Base-by-base conservation (phyloP, 805 yeast species). In the Kazachstania bromeliacearum region DNA sequence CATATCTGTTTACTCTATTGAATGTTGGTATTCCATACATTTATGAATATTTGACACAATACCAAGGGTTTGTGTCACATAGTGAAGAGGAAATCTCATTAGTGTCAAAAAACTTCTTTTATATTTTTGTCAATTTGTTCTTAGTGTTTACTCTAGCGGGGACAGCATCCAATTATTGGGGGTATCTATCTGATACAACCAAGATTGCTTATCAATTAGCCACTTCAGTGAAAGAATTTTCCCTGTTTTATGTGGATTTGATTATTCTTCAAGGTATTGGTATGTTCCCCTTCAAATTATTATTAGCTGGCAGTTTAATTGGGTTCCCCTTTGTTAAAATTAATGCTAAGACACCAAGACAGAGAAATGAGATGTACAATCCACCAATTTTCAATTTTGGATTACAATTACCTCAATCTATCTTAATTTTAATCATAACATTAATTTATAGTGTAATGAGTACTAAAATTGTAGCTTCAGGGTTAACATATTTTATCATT, bases 301-400 rank as follows among this genome's bases (percentile, higher is more conserved):
- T 92, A 28, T 67, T 89, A 20, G 64, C 84, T 31, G 96, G 96
- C 0, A 78, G 81, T 42, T 68, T 89, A 33, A 60, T 85, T 29
- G 72, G 78, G 42, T 83, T 81, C 52, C 85, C 94, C 2, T 72
- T 79, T 37, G 74, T 80, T 57, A 69, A 68, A 43, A 66, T 69
- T 4, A 66, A 66, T 28, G 77, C 87, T 49, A 78, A 75, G 48
- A 85, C 95, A 0, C 94, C 96, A 9, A 66, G 96, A 47, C 94
- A 88, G 47, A 75, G 73, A 50, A 71, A 77, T 45, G 71, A 76
- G 26, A 60, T 85, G 20, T 82, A 83, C 62, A 79, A 75, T 46
- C 96, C 98, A 0, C 94, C 95, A n/a, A 70, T 75, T 12, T 85
- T 89, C 67, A 85, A 87, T 56, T 88, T 88, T 55, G 97, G 97